Evolutionary conservation across 2,329 filamentous ascomycete species (phyloP), one percentile per base, ranked within the genome.

Genomic region (Penicillium sp.): DNA sequence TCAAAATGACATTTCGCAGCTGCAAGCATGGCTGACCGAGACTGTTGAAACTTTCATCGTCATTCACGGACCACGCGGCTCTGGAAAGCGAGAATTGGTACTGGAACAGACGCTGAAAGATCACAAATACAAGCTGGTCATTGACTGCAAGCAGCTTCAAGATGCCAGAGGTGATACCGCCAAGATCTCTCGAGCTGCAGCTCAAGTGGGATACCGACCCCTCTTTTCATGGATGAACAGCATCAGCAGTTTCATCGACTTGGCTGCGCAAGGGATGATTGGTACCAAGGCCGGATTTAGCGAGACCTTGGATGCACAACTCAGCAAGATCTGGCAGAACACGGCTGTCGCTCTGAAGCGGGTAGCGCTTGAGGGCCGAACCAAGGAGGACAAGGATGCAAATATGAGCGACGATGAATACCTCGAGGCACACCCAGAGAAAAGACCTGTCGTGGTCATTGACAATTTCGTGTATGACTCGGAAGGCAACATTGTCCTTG

Each of bases 221-320:
- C 87, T 99, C 0, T 99, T 99, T 75, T 96, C 92, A 0, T 98
- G 93, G 91, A 90, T 96, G 79, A 97, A 98, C 76, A 97, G 88
- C 71, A 87, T 98, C 66, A 96, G 91, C 77, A 96, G 93, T 74
- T 86, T 97, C 78, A 83, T 97, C 65, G 95, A 98, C 69, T 85
- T 98, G 40, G 95, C 94, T 25, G 92, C 95, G 1, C 94, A 97
- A 75, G 91, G 93, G 68, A 95, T 95, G 13, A 96, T 94, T 22
- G 94, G 94, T 13, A 91, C 96, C 60, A 97, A 98, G 78, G 91
- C 93, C 6, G 93, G 93, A 7, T 97, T 98, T 73, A 96, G 92
- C 0, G 94, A 97, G 74, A 97, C 93, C 0, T 81, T 97, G 30
- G 94, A 97, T 72, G 89, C 90, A 0, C 93, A 98, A 70, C 80